Evolutionary conservation across 2,329 filamentous ascomycete species (phyloP).

Genomic region (Cordyceps sp.): DNA sequence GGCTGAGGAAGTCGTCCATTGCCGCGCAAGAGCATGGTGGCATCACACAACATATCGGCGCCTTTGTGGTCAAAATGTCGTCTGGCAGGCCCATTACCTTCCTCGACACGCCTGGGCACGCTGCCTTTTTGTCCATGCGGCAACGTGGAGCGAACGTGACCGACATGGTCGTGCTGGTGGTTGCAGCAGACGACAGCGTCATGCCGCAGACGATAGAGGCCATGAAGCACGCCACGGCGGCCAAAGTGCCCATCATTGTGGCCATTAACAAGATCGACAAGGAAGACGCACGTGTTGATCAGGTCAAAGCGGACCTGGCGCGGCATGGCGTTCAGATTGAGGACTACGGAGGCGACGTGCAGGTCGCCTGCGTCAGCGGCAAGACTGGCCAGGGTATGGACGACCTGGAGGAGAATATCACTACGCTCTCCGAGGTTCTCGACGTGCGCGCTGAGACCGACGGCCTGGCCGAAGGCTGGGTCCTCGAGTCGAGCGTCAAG

Average conservation of each 20-base stretch:
- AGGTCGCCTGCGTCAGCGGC: constrained; percentile 79
- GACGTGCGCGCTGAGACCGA: constrained; percentile 71
- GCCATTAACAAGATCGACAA: constrained; percentile 98
- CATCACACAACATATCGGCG: constrained; percentile 96
- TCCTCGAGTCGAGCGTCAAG: constrained; percentile 84
- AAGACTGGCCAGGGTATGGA: constrained; percentile 88
- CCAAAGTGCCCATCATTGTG: constrained; percentile 88
- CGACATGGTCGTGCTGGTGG: constrained; percentile 89
- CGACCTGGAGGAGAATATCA: constrained; percentile 78
- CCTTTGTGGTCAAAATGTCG: constrained; percentile 80
- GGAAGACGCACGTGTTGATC: constrained; percentile 60
- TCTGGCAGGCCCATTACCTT: constrained; percentile 87
- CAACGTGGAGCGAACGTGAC: constrained; percentile 91
- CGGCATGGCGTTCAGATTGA: constrained; percentile 78
- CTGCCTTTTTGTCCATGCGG: constrained; percentile 90
- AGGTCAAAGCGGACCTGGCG: constrained; percentile 76
- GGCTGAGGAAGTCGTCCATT: constrained; percentile 79
- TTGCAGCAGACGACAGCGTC: constrained; percentile 92
- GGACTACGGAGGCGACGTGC: constrained; percentile 87
- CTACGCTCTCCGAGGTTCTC: constrained; percentile 74
- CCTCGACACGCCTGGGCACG: constrained; percentile 89
- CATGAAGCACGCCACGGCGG: constrained; percentile 76
- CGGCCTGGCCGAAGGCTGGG: constrained; percentile 77
- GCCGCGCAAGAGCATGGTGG: constrained; percentile 86
- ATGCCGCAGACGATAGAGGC: constrained; percentile 96